A percentile compares a stretch with the other conserved stretches of the same genome.
These are phyloP conservation scores for Picea abies DNA, from an alignment of 83 land plant species.

Conservation along the genomic window DNA sequence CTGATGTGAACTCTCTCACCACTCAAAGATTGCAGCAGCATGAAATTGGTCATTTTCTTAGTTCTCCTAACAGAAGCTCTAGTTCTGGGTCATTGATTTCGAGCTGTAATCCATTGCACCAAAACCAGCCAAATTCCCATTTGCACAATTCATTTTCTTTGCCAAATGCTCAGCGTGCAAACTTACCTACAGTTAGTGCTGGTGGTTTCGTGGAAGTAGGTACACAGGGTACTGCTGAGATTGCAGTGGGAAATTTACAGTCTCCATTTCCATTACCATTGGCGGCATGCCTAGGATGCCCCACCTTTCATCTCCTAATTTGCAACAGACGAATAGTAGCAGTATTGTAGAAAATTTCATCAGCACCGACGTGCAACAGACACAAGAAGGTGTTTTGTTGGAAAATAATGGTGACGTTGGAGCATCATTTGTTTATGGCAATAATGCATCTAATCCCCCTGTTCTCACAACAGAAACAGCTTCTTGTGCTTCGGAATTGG, in stretches of 20 bases:
- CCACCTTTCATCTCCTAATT: conserved; percentile 5
- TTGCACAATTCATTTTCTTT: neutral
- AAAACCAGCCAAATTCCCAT: neutral
- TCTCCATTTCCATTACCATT: neutral
- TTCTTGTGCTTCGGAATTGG: neutral
- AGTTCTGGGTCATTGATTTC: neutral
- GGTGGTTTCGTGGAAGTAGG: neutral
- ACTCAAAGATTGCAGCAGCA: conserved; percentile 15
- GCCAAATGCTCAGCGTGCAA: neutral
- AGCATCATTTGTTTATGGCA: conserved; percentile 11
- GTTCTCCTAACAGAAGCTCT: neutral
- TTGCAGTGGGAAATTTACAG: neutral
- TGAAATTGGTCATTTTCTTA: neutral
- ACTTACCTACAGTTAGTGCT: neutral
- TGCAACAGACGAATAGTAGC: conserved; percentile 5
- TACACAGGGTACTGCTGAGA: neutral
- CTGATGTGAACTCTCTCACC: neutral
- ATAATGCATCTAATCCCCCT: conserved; percentile 9
- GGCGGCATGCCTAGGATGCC: conserved; percentile 5
- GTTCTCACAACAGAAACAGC: neutral
- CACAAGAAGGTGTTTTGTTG: conserved; percentile 1
- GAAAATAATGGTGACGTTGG: conserved; percentile 2
- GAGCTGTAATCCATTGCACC: neutral
- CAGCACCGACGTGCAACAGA: neutral
- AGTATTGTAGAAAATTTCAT: neutral